Conservation (phyloP, 1,284 basidiomycete species). For the Ceratobasidium sp. region DNA sequence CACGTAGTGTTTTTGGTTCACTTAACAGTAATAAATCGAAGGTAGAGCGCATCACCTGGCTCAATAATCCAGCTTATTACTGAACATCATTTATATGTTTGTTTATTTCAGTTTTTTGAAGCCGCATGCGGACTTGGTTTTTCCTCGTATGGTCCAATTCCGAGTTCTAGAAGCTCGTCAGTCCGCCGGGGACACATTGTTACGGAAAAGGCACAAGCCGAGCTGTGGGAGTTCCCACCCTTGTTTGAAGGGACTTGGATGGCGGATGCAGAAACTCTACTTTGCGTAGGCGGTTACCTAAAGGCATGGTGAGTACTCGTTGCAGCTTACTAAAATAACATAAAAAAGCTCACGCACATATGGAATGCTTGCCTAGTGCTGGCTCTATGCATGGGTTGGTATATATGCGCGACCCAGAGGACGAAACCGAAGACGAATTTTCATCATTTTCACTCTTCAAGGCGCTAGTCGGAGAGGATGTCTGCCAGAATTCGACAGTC, state of each 20-base stretch:
- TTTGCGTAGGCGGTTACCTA: background rate
- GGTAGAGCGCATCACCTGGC: too few relatives aligned
- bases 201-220: background rate
- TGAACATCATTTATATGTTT: too few relatives aligned
- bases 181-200: background rate
- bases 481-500: background rate
- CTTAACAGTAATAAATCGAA: background rate
- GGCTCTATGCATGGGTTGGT: background rate
- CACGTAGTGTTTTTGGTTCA: background rate
- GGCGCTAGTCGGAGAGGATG: background rate
- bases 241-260: constrained; percentile 2
- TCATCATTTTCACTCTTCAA: background rate
- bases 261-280: background rate
- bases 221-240: constrained; percentile 8
- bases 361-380: background rate
- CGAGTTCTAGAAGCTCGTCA: background rate
- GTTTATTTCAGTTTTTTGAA: background rate
- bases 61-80: too few relatives aligned
- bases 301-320: constrained; percentile 4
- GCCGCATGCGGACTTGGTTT: background rate
- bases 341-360: background rate
- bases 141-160: background rate
- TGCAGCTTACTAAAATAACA: background rate
- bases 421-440: background rate
- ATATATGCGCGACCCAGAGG: background rate